A percentile compares a stretch with the other conserved stretches of the same genome.
phyloP scores from a whole-genome alignment of 441 rosid species.

The Adansonia grandidieri region DNA sequence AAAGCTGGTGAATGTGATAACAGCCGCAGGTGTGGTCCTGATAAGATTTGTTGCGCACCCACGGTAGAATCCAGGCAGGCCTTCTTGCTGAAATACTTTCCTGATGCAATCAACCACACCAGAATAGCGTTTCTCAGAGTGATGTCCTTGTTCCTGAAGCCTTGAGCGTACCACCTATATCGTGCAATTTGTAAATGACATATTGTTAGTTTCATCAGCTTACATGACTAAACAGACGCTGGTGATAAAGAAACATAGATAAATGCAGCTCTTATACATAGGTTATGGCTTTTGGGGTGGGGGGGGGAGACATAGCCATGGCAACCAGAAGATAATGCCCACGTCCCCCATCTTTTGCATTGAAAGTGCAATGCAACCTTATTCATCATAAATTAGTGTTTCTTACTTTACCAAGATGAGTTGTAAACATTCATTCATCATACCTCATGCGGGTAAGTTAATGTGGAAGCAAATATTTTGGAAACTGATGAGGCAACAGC shows the following conservation, averaged over 20 bases:
- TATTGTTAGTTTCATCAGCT: background rate
- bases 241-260: background rate
- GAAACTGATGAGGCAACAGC: slow-evolving; percentile 71
- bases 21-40: slow-evolving; percentile 63
- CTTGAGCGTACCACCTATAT: slow-evolving; percentile 62
- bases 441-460: slow-evolving; percentile 78
- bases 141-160: slow-evolving; percentile 74
- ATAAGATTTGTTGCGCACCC: slow-evolving; percentile 62
- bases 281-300: background rate
- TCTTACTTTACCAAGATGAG: background rate
- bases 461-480: slow-evolving; percentile 73
- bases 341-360: background rate
- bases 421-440: slow-evolving; percentile 2
- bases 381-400: background rate
- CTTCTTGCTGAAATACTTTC: slow-evolving; percentile 52
- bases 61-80: slow-evolving; percentile 52
- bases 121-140: slow-evolving; percentile 63
- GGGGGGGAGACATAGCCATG: background rate
- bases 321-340: background rate
- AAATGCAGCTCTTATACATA: background rate
- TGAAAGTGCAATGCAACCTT: background rate
- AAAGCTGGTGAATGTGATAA: slow-evolving; percentile 60
- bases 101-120: slow-evolving; percentile 57
- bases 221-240: background rate
- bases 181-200: background rate